Evolutionary conservation across 2,329 filamentous ascomycete genomes (phyloP), one percentile per base, ranked within the genome.

Genomic region (Fusarium agapanthi): DNA sequence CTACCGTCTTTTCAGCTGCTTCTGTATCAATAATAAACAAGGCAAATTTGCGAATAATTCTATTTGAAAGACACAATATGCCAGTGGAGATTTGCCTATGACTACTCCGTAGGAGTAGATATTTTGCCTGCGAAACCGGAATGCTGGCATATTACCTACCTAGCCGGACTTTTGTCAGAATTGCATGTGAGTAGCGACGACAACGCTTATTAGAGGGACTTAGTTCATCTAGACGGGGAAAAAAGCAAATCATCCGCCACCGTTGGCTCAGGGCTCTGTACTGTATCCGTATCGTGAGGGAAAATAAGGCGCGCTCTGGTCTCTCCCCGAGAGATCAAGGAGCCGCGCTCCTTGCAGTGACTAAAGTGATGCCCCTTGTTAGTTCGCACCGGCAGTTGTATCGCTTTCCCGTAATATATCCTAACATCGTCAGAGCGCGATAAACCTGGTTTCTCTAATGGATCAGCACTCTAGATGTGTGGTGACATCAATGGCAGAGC

Each of bases 251-350:
- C 50, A 61, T 66, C 69, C 61, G 55, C 55, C 61, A 57, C 55
- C 63, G 59, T 61, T 44, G 44, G 43, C 26, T 64, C 12, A 72
- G 67, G 70, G 53, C 51, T 35, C 13, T 35, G 28, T 48, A 20
- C 40, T 34, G 14, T 34, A 34, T 34, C 16, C 45, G 51, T 50
- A 72, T 77, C 75, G 73, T 62, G 75, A 73, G 67, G 75, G 73
- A 64, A 63, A 75, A 74, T 69, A 75, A 75, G 71, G 56, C 65
- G 66, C 47, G n/a, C 47, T 51, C 62, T 55, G 66, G 60, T 45
- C 63, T 24, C 14, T 65, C 53, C 28, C 58, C 40, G 66, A 69
- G 51, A 44, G 44, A 69, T 41, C 54, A 67, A 54, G 44, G 43
- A 43, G 59, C 44, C 28, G 44, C 35, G 43, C 71, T 71, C 74